phyloP scores from a whole-genome alignment of 768 basidiomycete species.

The Leccinum subtestaceum region DNA sequence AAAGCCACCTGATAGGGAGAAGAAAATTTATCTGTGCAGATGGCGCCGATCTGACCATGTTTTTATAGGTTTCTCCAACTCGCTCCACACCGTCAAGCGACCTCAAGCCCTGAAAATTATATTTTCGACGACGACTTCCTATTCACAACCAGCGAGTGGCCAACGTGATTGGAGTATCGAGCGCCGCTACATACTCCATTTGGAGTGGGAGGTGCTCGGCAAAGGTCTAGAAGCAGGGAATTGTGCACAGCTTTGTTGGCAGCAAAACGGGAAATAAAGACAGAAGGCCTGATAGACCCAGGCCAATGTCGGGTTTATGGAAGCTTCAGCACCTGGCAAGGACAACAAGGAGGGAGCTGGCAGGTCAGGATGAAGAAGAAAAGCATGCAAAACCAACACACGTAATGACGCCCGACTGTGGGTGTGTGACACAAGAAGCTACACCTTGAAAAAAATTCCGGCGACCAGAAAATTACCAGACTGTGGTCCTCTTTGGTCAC shows the following conservation, averaged over 20 bases:
- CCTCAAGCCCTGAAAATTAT: constrained; percentile 56
- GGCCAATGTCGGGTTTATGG: constrained; percentile 31
- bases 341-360: constrained; percentile 57
- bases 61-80: constrained; percentile 57
- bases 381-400: constrained; percentile 71
- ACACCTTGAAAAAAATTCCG: constrained; percentile 40
- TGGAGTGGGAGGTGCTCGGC: constrained; percentile 57
- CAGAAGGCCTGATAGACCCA: constrained; percentile 54
- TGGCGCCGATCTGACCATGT: constrained; percentile 35
- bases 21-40: not conserved
- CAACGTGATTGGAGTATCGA: constrained; percentile 67
- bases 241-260: constrained; percentile 43
- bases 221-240: constrained; percentile 49
- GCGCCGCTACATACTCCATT: constrained; percentile 56
- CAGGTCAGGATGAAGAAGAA: constrained; percentile 70
- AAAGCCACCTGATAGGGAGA: not conserved
- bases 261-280: constrained; percentile 43
- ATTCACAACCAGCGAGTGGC: constrained; percentile 62
- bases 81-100: constrained; percentile 56
- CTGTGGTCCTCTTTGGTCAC: constrained; percentile 36
- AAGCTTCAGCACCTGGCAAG: constrained; percentile 40
- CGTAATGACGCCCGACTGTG: constrained; percentile 54
- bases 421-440: constrained; percentile 16
- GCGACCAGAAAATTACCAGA: constrained; percentile 46
- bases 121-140: constrained; percentile 56